Percentiles rank a stretch among this genome's conserved stretches.
Conservation (phyloP, 352 stramenopile species). For the Peronosclerospora sorghi region DNA sequence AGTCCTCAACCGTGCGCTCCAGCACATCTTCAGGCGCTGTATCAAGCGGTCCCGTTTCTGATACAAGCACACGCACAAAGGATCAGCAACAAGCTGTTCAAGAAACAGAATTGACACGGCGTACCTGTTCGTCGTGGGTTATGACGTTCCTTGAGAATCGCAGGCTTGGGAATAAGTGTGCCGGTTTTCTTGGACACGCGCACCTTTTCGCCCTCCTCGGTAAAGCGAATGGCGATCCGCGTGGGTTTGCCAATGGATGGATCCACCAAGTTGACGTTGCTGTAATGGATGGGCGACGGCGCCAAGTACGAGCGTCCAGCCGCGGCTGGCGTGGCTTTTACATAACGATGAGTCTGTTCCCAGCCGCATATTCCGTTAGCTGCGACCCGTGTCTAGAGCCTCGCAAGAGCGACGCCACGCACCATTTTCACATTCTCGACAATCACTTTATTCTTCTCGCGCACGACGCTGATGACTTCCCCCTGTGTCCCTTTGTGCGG, state of each 20-base stretch:
- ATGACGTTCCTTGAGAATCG: constrained; percentile 83
- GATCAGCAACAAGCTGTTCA: neutral
- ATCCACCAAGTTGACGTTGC: constrained; percentile 79
- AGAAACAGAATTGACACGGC: neutral
- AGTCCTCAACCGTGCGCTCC: constrained; percentile 68
- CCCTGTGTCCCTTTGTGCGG: constrained; percentile 79
- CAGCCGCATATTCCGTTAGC: too few species aligned
- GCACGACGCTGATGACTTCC: constrained; percentile 58
- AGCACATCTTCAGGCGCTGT: constrained; percentile 70
- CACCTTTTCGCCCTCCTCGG: constrained; percentile 91
- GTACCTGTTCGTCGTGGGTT: constrained; percentile 69
- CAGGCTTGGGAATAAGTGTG: constrained; percentile 92
- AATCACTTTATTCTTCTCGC: constrained; percentile 67
- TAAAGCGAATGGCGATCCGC: constrained; percentile 68
- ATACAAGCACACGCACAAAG: constrained; percentile 1
- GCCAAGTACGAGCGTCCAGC: constrained; percentile 69
- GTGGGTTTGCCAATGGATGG: constrained; percentile 72
- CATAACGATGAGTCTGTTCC: constrained; percentile 49
- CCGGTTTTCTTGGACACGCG: constrained; percentile 91
- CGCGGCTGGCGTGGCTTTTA: constrained; percentile 63
- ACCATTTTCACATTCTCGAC: constrained; percentile 86
- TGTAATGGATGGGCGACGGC: constrained; percentile 79
- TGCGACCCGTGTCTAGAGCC: too few species aligned
- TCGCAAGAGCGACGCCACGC: neutral
- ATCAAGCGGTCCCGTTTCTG: constrained; percentile 74